Percentiles rank a stretch among this genome's conserved stretches.
phyloP scores from a whole-genome alignment of 768 basidiomycete genomes.

The Kwoniella sp. region DNA sequence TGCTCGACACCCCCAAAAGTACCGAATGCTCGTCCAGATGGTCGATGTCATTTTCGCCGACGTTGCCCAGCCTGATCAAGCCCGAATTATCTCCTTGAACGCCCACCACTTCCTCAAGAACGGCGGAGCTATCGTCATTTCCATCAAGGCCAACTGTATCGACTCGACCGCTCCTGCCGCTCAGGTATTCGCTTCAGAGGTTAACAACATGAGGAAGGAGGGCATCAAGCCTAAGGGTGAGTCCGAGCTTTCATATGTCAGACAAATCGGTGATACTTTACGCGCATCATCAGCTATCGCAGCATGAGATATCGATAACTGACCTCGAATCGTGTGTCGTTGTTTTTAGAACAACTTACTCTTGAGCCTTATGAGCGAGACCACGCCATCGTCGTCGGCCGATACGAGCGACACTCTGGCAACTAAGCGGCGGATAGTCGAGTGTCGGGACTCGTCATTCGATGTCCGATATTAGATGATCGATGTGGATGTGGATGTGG shows the following conservation, averaged over 20 bases:
- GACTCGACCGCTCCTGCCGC: slow-evolving; percentile 93
- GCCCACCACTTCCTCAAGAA: slow-evolving; percentile 95
- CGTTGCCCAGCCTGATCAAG: slow-evolving; percentile 97
- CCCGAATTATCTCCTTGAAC: slow-evolving; percentile 90
- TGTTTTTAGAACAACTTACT: slow-evolving; percentile 85
- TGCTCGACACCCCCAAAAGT: slow-evolving; percentile 92
- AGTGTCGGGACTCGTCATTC: too few relatives aligned
- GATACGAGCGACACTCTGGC: slow-evolving; percentile 51
- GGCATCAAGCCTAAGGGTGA: slow-evolving; percentile 82
- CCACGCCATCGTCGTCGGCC: slow-evolving; percentile 56
- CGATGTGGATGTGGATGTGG: too few relatives aligned
- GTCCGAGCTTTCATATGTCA: slow-evolving; percentile 22
- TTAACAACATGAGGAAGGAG: slow-evolving; percentile 72
- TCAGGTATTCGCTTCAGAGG: slow-evolving; percentile 83
- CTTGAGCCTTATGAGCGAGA: slow-evolving; percentile 66
- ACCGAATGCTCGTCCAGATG: slow-evolving; percentile 91
- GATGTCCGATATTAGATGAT: too few relatives aligned
- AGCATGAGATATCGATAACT: too few relatives aligned
- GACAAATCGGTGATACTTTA: too few relatives aligned
- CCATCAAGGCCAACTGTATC: slow-evolving; percentile 98
- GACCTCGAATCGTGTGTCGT: too few relatives aligned
- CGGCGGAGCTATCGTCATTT: slow-evolving; percentile 87
- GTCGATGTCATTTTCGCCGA: slow-evolving; percentile 99
- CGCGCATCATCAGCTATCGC: too few relatives aligned
- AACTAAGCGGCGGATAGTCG: slow-evolving; percentile 12